A percentile compares a stretch with the other conserved stretches of the same genome.
Conservation (phyloP, 257 asterid genomes). For the Galeopsis tetrahit region DNA sequence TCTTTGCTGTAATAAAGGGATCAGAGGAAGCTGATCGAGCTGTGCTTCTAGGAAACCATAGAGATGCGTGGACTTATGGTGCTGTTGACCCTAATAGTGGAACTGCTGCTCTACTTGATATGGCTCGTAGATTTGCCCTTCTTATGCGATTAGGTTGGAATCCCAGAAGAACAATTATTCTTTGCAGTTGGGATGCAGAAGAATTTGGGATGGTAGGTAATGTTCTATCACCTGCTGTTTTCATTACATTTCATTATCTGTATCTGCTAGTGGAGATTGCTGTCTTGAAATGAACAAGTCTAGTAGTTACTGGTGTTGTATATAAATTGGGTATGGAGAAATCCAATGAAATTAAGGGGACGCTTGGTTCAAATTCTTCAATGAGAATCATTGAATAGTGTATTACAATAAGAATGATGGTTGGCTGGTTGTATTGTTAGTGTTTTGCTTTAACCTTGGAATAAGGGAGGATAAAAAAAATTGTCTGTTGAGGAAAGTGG, state of each 20-base stretch:
- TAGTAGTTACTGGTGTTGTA: neutral
- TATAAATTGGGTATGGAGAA: neutral
- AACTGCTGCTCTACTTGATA: slow-evolving; percentile 90
- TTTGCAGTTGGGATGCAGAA: slow-evolving; percentile 99
- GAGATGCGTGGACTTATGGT: slow-evolving; percentile 99
- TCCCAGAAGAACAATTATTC: slow-evolving; percentile 83
- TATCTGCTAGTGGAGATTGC: neutral
- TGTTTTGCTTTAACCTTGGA: too few species aligned
- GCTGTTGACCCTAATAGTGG: slow-evolving; percentile 99
- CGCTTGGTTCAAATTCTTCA: too few species aligned
- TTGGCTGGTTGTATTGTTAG: too few species aligned
- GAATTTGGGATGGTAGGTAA: slow-evolving; percentile 99
- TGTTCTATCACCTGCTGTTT: slow-evolving; percentile 40
- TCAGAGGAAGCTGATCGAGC: slow-evolving; percentile 81
- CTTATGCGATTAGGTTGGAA: slow-evolving; percentile 81
- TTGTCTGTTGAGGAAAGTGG: too few species aligned
- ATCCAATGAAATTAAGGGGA: neutral
- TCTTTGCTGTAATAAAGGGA: slow-evolving; percentile 77
- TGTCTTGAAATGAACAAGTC: neutral
- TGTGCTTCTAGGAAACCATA: slow-evolving; percentile 86
- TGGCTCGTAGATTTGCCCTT: slow-evolving; percentile 79
- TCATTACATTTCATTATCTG: neutral
- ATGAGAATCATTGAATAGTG: too few species aligned
- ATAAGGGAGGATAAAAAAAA: too few species aligned
- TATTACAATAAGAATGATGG: too few species aligned